Conservation (phyloP, 2,329 filamentous ascomycete genomes). For the Penicillium sclerotiorum region DNA sequence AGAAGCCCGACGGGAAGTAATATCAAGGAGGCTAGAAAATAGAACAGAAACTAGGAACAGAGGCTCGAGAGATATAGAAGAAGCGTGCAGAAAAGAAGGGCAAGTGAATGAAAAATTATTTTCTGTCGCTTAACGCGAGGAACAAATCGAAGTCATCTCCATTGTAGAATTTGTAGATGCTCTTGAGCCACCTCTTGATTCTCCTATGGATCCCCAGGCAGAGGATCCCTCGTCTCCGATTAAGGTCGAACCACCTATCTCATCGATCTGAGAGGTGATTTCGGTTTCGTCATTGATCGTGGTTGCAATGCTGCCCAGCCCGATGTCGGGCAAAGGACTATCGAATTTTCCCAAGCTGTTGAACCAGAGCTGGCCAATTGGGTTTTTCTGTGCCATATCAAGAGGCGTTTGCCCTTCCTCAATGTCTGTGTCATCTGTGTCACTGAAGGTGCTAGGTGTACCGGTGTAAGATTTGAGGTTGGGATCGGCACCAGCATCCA, state of each 20-base stretch:
- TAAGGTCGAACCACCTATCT: conserved; percentile 18
- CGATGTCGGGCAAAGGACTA: conserved; percentile 8
- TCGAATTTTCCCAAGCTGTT: conserved; percentile 20
- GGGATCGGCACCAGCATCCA: conserved; percentile 30
- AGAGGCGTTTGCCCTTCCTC: conserved; percentile 25
- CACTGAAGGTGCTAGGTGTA: conserved; percentile 4
- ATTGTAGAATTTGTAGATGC: conserved; percentile 14
- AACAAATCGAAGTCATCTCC: conserved; percentile 8
- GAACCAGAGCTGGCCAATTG: conserved; percentile 27
- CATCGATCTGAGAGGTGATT: conserved; percentile 17
- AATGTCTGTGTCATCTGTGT: too few species aligned
- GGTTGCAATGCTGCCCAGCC: conserved; percentile 20
- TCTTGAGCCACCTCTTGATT: too few species aligned
- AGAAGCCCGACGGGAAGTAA: too few species aligned
- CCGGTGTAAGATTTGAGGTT: conserved; percentile 19
- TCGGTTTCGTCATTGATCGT: conserved; percentile 21
- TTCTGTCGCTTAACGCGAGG: conserved; percentile 6
- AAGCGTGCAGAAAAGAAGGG: neutral
- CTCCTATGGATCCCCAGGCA: conserved; percentile 11
- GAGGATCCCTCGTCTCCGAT: conserved; percentile 15
- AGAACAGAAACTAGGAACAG: neutral
- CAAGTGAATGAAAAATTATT: neutral
- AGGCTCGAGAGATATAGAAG: neutral
- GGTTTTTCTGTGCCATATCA: conserved; percentile 28
- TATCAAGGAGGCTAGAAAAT: too few species aligned